These are phyloP conservation scores for Fusarium bulbicola DNA, from an alignment of 2,329 filamentous ascomycete genomes.

Conservation along the genomic window DNA sequence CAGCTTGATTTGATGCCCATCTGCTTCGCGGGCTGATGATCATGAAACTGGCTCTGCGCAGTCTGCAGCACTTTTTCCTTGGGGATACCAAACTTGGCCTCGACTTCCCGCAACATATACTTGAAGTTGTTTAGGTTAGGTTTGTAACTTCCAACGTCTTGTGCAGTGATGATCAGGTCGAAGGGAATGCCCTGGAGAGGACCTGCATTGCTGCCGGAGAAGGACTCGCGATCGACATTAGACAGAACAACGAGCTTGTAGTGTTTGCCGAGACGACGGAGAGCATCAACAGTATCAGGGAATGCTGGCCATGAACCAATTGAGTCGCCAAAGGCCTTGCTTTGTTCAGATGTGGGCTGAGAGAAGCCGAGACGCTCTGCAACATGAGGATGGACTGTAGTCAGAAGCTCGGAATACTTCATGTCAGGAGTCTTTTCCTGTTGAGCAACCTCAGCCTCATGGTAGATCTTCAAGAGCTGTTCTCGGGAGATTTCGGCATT, in stretches of 20 bases:
- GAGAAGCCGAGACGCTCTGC: constrained; percentile 54
- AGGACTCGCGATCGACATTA: constrained; percentile 65
- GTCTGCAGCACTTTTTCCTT: constrained; percentile 69
- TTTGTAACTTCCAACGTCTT: constrained; percentile 78
- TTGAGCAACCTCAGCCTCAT: constrained; percentile 58
- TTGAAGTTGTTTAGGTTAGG: constrained; percentile 72
- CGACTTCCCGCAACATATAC: constrained; percentile 66
- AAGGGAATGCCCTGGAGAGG: constrained; percentile 61
- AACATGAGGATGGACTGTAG: constrained; percentile 56
- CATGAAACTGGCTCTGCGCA: constrained; percentile 75
- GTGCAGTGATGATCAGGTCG: constrained; percentile 72
- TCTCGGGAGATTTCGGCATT: constrained; percentile 45
- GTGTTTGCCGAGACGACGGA: constrained; percentile 57
- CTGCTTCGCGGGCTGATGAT: constrained; percentile 71
- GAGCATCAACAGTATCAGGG: constrained; percentile 64
- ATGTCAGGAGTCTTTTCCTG: constrained; percentile 65
- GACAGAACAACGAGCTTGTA: constrained; percentile 68
- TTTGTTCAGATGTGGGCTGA: constrained; percentile 49
- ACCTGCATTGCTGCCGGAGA: constrained; percentile 54
- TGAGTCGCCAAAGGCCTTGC: constrained; percentile 59
- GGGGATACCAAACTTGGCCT: constrained; percentile 63
- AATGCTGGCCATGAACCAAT: constrained; percentile 68
- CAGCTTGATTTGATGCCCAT: constrained; percentile 67
- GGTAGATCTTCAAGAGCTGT: constrained; percentile 53
- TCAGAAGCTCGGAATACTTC: constrained; percentile 68